Conservation (phyloP, 495 filamentous ascomycete genomes). For the Podospora comata region DNA sequence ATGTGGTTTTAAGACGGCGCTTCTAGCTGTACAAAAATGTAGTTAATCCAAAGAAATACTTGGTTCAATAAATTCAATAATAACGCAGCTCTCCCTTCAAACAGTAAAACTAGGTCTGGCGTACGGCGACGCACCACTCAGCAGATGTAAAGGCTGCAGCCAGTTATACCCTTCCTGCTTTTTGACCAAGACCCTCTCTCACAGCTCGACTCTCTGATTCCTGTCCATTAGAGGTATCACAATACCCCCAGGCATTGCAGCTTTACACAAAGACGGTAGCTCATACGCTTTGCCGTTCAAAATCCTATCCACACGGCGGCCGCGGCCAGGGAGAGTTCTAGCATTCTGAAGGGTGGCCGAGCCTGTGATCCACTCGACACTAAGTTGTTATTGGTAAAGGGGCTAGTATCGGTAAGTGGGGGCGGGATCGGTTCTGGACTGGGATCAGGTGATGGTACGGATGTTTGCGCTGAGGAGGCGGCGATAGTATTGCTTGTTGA, state of each 20-base stretch:
- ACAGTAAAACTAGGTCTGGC: no score
- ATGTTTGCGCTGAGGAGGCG: not conserved
- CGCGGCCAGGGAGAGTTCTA: not conserved
- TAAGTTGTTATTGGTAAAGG: not conserved
- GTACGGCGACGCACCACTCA: no score
- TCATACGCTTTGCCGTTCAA: not conserved
- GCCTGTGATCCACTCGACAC: not conserved
- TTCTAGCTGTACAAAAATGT: not conserved
- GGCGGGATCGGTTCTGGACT: not conserved
- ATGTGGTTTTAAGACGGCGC: not conserved
- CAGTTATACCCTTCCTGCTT: no score
- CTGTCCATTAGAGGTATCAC: not conserved
- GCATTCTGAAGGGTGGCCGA: not conserved
- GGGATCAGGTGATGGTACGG: not conserved
- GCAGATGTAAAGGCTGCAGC: no score
- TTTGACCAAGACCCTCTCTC: no score
- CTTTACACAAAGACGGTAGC: no score
- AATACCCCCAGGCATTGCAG: not conserved
- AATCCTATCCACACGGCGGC: not conserved
- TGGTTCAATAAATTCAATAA: not conserved
- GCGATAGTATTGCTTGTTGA: not conserved
- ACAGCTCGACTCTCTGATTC: not conserved
- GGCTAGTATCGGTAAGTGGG: not conserved
- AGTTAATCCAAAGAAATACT: not conserved
- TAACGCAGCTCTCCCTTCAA: no score